phyloP scores from a whole-genome alignment of 106 monocot genomes.

The Dactylorhiza incarnata region DNA sequence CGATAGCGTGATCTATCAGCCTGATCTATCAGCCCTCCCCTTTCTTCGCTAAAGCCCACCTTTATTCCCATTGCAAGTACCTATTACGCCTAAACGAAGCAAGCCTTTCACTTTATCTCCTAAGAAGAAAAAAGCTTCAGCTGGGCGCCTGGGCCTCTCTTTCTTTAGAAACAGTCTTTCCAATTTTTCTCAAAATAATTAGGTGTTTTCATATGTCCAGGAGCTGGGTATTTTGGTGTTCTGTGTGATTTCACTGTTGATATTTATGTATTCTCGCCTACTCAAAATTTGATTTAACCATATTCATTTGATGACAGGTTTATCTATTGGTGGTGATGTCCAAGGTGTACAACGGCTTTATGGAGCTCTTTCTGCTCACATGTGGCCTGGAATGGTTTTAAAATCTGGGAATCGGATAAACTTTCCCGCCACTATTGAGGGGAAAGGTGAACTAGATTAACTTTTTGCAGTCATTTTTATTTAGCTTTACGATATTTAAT shows the following conservation, averaged over 20 bases:
- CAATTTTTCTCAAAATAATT: too few species aligned
- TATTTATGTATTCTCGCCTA: not conserved
- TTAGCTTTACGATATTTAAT: not conserved
- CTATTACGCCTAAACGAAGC: too few species aligned
- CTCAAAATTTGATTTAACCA: not conserved
- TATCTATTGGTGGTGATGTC: conserved; percentile 87
- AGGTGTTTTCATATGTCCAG: too few species aligned
- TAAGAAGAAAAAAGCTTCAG: too few species aligned
- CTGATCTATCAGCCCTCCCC: too few species aligned
- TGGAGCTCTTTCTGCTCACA: conserved; percentile 88
- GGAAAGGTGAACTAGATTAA: conserved; percentile 34
- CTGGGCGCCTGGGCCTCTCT: too few species aligned
- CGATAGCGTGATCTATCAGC: too few species aligned
- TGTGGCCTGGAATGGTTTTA: conserved; percentile 99
- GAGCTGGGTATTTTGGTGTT: too few species aligned
- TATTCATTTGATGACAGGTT: conserved; percentile 38
- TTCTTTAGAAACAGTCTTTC: too few species aligned
- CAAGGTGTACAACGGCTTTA: conserved; percentile 80
- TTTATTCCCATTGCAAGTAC: too few species aligned
- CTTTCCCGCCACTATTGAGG: conserved; percentile 24
- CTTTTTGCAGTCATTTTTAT: not conserved
- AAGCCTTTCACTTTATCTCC: too few species aligned
- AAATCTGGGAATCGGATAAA: conserved; percentile 69
- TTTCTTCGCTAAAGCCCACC: too few species aligned
- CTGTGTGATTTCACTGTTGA: not conserved